These are phyloP conservation scores for Elsinoe fawcettii DNA, from an alignment of 2,329 filamentous ascomycete genomes.

Conservation along the genomic window DNA sequence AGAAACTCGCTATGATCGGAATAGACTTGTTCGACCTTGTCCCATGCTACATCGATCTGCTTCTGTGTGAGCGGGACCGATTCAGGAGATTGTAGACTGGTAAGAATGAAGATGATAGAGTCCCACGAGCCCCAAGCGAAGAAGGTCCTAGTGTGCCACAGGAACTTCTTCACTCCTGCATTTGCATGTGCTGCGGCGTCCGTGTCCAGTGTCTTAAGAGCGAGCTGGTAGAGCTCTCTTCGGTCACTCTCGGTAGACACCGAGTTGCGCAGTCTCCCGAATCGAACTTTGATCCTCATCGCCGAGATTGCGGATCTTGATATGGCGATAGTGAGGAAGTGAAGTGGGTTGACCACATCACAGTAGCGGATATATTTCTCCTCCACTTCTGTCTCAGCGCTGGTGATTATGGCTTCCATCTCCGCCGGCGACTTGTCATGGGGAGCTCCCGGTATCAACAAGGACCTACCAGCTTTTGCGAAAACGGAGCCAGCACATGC, in stretches of 20 bases:
- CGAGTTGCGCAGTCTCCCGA: conserved; percentile 33
- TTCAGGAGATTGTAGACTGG: conserved; percentile 25
- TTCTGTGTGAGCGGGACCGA: conserved; percentile 21
- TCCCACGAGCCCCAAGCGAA: conserved; percentile 41
- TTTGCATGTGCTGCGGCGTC: conserved; percentile 36
- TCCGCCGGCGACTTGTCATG: conserved; percentile 15
- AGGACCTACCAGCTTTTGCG: conserved; percentile 20
- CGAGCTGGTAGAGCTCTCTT: conserved; percentile 35
- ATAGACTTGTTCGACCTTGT: conserved; percentile 38
- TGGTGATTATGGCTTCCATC: conserved; percentile 27
- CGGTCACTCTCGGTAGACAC: conserved; percentile 29
- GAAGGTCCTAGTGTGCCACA: conserved; percentile 47
- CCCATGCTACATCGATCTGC: conserved; percentile 36
- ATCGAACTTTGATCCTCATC: conserved; percentile 40
- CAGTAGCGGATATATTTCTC: conserved; percentile 39
- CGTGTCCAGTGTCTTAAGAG: conserved; percentile 35
- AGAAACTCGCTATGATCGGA: conserved; percentile 37
- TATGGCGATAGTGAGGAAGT: conserved; percentile 39
- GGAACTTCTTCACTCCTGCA: conserved; percentile 38
- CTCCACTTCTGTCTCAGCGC: conserved; percentile 38
- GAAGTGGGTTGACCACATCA: conserved; percentile 36
- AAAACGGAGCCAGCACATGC: conserved; percentile 37
- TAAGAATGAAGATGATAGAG: conserved; percentile 31
- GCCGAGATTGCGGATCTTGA: conserved; percentile 37
- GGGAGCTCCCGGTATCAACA: conserved; percentile 21